These are phyloP conservation scores for Chrysosphaeria jannelii DNA, from an alignment of 2,329 filamentous ascomycete species.

Conservation along the genomic window DNA sequence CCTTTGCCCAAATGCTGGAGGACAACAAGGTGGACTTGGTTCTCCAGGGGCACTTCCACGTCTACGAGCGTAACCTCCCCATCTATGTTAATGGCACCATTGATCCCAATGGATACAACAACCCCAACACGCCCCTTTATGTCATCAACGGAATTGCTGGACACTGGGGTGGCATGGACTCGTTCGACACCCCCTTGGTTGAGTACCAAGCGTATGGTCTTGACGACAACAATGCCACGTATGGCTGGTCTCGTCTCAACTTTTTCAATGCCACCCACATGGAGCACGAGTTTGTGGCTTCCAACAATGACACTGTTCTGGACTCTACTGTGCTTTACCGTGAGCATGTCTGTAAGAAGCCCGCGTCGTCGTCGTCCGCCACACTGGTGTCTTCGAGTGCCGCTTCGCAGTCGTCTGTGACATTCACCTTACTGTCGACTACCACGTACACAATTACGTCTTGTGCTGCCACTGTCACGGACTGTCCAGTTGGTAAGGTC, in stretches of 20 bases:
- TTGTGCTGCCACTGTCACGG: slow-evolving; percentile 4
- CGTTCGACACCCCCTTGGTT: slow-evolving; percentile 1
- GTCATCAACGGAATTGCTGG: slow-evolving; percentile 7
- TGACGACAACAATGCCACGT: slow-evolving; percentile 8
- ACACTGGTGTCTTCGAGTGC: neutral
- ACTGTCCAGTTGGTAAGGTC: slow-evolving; percentile 5
- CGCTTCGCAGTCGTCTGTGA: slow-evolving; percentile 2
- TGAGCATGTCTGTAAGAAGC: neutral
- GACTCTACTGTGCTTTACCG: neutral
- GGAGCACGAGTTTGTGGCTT: slow-evolving; percentile 10
- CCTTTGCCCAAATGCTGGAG: slow-evolving; percentile 3
- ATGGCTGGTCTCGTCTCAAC: slow-evolving; percentile 11
- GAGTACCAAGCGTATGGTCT: slow-evolving; percentile 6
- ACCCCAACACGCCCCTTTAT: slow-evolving; percentile 4
- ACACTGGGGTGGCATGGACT: slow-evolving; percentile 6
- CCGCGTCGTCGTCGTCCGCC: neutral
- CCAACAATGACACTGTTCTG: slow-evolving; percentile 5
- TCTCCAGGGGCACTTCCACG: slow-evolving; percentile 5
- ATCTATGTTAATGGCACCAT: slow-evolving; percentile 2
- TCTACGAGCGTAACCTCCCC: slow-evolving; percentile 6
- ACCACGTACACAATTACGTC: slow-evolving; percentile 7
- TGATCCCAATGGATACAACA: slow-evolving; percentile 6
- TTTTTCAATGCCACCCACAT: slow-evolving; percentile 13
- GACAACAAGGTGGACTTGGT: slow-evolving; percentile 4
- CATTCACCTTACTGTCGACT: slow-evolving; percentile 5